phyloP scores from a whole-genome alignment of 495 filamentous ascomycete species.

The Xylaria cubensis region DNA sequence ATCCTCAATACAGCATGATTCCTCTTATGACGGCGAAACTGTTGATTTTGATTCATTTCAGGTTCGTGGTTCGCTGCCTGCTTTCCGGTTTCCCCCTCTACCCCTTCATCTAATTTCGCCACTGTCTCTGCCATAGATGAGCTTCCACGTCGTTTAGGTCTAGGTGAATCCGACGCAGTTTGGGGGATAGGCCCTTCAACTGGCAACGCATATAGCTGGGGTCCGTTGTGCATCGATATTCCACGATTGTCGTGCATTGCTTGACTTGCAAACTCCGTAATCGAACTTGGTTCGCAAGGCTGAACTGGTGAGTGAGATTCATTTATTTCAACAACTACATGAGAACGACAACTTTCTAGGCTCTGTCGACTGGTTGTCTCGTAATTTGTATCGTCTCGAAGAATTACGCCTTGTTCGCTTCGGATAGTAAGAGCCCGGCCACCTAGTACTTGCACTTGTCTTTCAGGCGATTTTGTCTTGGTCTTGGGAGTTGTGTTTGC shows the following conservation, averaged over 20 bases:
- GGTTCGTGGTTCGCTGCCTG: slow-evolving; percentile 6
- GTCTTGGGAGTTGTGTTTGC: slow-evolving; percentile 34
- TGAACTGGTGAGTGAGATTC: background rate
- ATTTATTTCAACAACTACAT: background rate
- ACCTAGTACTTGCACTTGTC: slow-evolving; percentile 38
- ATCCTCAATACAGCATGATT: slow-evolving; percentile 38
- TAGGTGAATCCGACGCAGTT: background rate
- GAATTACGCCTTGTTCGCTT: slow-evolving; percentile 42
- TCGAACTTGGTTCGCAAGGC: background rate
- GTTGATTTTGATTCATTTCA: slow-evolving; percentile 12
- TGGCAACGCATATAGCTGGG: background rate
- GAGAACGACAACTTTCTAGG: background rate
- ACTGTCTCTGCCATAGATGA: background rate
- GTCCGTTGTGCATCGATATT: background rate
- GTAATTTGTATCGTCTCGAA: slow-evolving; percentile 35
- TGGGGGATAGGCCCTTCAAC: background rate
- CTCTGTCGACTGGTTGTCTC: background rate
- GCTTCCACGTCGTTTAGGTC: background rate
- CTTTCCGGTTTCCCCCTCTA: background rate
- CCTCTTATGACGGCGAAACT: slow-evolving; percentile 36
- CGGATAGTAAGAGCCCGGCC: slow-evolving; percentile 36
- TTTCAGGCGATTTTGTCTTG: slow-evolving; percentile 35
- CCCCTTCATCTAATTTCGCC: background rate
- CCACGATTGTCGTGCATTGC: background rate
- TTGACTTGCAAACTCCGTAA: background rate